A percentile compares a stretch with the other conserved stretches of the same genome.
Evolutionary conservation across 2,329 filamentous ascomycete species (phyloP).

Genomic region (Dactylellina sp.): DNA sequence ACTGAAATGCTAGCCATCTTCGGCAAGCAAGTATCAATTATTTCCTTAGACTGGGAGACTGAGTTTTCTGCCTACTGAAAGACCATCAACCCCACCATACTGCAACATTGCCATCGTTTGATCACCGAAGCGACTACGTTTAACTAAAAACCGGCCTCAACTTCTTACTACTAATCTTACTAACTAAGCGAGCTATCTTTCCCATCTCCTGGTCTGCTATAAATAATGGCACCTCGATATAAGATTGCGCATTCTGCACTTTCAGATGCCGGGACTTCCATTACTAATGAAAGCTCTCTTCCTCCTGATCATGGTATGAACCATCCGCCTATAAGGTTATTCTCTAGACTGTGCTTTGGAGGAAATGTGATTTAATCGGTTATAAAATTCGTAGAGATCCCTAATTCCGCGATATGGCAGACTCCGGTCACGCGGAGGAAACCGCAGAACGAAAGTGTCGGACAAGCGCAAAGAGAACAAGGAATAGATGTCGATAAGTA

Average conservation of each 20-base stretch:
- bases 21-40: neutral
- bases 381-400: slow-evolving; percentile 13
- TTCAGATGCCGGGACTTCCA: slow-evolving; percentile 32
- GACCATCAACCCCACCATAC: too few relatives aligned
- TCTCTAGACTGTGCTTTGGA: slow-evolving; percentile 3
- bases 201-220: neutral
- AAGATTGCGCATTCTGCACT: slow-evolving; percentile 3
- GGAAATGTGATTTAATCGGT: neutral
- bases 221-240: slow-evolving; percentile 9
- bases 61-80: too few relatives aligned
- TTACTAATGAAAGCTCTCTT: slow-evolving; percentile 36
- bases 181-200: neutral
- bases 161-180: neutral
- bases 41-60: too few relatives aligned
- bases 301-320: slow-evolving; percentile 30
- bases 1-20: neutral
- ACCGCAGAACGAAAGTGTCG: neutral
- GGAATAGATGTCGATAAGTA: slow-evolving; percentile 33
- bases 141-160: neutral
- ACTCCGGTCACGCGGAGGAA: neutral
- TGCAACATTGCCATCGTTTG: too few relatives aligned
- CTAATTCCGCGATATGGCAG: slow-evolving; percentile 26
- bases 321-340: neutral
- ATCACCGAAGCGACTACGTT: too few relatives aligned
- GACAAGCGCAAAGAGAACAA: slow-evolving; percentile 1